These are phyloP conservation scores for Skeletonema marinoi DNA, from an alignment of 108 stramenopile species.

Conservation along the genomic window DNA sequence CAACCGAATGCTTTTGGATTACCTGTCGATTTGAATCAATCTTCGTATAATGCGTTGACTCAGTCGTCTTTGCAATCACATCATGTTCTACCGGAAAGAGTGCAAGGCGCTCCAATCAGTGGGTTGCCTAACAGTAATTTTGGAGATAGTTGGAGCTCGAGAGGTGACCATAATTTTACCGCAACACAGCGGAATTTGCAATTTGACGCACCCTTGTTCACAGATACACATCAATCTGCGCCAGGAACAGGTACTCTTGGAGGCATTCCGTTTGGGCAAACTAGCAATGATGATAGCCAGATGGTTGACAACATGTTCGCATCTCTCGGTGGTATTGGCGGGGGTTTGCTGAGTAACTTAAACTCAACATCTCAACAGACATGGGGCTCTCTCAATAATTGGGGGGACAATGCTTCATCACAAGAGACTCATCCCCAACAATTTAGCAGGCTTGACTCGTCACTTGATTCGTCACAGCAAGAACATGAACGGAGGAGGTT, in stretches of 20 bases:
- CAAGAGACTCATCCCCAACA: not conserved
- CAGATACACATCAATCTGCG: not conserved
- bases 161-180: not conserved
- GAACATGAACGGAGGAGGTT: not conserved
- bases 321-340: conserved; percentile 35
- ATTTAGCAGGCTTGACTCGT: conserved; percentile 1
- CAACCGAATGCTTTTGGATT: not conserved
- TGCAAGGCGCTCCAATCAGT: not conserved
- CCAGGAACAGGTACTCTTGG: not conserved
- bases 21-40: conserved; percentile 1
- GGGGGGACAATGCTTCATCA: not conserved
- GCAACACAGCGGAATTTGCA: not conserved
- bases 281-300: conserved; percentile 42
- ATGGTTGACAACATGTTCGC: conserved; percentile 54
- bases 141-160: not conserved
- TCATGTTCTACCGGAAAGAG: not conserved
- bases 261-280: not conserved
- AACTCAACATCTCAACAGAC: conserved; percentile 30
- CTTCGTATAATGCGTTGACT: not conserved
- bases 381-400: not conserved
- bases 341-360: conserved; percentile 34
- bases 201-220: not conserved
- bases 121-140: not conserved
- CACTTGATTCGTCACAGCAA: not conserved
- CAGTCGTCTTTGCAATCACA: not conserved